A percentile compares a stretch with the other conserved stretches of the same genome.
Conservation (phyloP, 768 basidiomycete species). For the Pleurotus pulmonarius region DNA sequence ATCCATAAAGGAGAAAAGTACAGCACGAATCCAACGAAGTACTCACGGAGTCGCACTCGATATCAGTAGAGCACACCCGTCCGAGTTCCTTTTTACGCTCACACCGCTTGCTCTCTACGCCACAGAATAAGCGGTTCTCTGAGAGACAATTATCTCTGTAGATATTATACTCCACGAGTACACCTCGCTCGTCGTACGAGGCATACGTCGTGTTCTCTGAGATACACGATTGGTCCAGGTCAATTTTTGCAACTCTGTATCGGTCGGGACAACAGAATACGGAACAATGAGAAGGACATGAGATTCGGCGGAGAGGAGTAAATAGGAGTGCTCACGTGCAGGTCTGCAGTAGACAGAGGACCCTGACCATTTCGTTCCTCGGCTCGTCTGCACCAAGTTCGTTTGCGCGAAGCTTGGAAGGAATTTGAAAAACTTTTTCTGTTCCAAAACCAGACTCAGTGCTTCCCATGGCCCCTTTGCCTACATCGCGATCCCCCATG, state of each 20-base stretch:
- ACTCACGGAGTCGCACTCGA: slow-evolving; percentile 47
- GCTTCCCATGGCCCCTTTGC: too few species aligned
- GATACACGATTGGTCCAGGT: slow-evolving; percentile 47
- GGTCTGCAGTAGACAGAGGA: slow-evolving; percentile 51
- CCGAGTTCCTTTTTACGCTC: slow-evolving; percentile 39
- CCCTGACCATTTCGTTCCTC: slow-evolving; percentile 45
- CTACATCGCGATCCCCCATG: too few species aligned
- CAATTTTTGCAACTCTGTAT: slow-evolving; percentile 58
- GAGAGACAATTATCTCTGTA: slow-evolving; percentile 56
- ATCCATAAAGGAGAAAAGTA: neutral
- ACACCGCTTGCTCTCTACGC: slow-evolving; percentile 38
- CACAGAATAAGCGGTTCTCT: slow-evolving; percentile 48
- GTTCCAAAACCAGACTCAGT: neutral
- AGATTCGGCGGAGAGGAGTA: too few species aligned
- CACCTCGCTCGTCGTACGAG: slow-evolving; percentile 34
- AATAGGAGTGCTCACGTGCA: slow-evolving; percentile 46
- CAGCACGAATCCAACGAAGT: neutral
- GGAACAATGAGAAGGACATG: too few species aligned
- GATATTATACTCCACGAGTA: slow-evolving; percentile 45
- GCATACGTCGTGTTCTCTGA: slow-evolving; percentile 51
- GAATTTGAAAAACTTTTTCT: neutral
- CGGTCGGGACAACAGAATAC: too few species aligned
- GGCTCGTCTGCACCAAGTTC: too few species aligned
- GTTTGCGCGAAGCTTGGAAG: too few species aligned
- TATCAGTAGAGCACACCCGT: slow-evolving; percentile 42